These are phyloP conservation scores for Backusella macrospora DNA, from an alignment of 192 early-diverging fungal species.

Conservation along the genomic window DNA sequence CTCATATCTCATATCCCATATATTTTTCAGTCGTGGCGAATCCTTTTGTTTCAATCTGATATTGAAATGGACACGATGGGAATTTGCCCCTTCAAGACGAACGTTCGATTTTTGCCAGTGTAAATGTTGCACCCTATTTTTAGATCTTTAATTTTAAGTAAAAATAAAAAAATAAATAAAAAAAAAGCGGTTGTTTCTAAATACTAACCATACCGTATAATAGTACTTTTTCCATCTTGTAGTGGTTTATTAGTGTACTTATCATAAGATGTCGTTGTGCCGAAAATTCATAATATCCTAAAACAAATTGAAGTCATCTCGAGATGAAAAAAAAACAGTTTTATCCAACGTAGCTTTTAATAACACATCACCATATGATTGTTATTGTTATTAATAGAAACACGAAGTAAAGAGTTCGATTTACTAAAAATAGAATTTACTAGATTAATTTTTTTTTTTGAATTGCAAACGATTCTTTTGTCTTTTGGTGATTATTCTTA, in stretches of 20 bases:
- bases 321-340: conserved; percentile 21
- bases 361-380: conserved; percentile 29
- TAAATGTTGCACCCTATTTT: conserved; percentile 56
- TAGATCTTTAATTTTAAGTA: conserved; percentile 34
- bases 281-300: no score
- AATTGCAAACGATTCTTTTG: conserved; percentile 44
- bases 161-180: conserved; percentile 9
- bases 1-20: conserved; percentile 55
- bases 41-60: conserved; percentile 61
- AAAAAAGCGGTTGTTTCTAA: no score
- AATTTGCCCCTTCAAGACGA: conserved; percentile 58
- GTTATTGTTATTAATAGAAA: conserved; percentile 38
- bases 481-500: conserved; percentile 61
- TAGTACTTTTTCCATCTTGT: no score
- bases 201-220: no score
- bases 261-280: no score
- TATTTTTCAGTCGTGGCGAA: conserved; percentile 64
- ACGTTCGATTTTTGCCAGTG: conserved; percentile 54
- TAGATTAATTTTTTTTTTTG: conserved; percentile 26
- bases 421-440: conserved; percentile 7
- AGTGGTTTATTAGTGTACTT: no score
- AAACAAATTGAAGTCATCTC: no score
- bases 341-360: conserved; percentile 36
- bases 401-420: conserved; percentile 18
- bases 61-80: conserved; percentile 53